Evolutionary conservation across 2,329 filamentous ascomycete genomes (phyloP), one percentile per base, ranked within the genome.

Genomic region (Aureobasidium sp.): DNA sequence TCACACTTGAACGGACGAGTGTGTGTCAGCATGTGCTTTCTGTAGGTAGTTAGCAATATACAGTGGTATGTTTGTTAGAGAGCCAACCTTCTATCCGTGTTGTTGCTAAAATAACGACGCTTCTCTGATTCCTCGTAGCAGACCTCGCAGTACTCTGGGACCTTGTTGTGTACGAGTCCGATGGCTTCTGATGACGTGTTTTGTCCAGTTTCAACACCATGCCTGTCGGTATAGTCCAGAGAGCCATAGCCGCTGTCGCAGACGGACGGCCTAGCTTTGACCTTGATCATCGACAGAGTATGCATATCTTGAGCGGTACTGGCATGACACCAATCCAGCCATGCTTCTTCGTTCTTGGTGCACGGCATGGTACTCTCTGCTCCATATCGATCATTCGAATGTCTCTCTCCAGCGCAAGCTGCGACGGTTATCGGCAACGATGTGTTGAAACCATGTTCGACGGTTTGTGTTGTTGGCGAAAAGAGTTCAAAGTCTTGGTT

Each of bases 1-100:
- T 60, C 47, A 38, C 58, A 60, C 33, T 60, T 53, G 29, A 49
- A 54, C 13, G 58, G 58, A 25, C 49, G 43, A 35, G 46, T 60
- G 47, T 60, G 58, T 25, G 49, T 53, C 4, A 45, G 19, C 58
- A 53, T 54, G 29, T 60, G 58, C 29, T 60, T 60, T 15, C 58
- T 60, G 3, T 29, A 5, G 13, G 5, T 19, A 11, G 27, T 59
- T 27, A 59, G 45, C 11, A 33, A 27, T 11, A 17, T 23, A 3
- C 8, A 6, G 21, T 9, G 21, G 13, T 21, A 29, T 3, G 15
- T 5, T 42, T 11, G 7, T 19, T 1, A 13, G 5, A 17, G 37
- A 3, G 4, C 45, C 33, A 9, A 59, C 55, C 45, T 59, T 35
- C 45, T 59, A 8, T 59, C 55, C n/a, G 55, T 45, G 6, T 49